Evolutionary conservation across 306 rosid species (phyloP), one percentile per base, ranked within the genome.

Genomic region (Mimosa pudica): DNA sequence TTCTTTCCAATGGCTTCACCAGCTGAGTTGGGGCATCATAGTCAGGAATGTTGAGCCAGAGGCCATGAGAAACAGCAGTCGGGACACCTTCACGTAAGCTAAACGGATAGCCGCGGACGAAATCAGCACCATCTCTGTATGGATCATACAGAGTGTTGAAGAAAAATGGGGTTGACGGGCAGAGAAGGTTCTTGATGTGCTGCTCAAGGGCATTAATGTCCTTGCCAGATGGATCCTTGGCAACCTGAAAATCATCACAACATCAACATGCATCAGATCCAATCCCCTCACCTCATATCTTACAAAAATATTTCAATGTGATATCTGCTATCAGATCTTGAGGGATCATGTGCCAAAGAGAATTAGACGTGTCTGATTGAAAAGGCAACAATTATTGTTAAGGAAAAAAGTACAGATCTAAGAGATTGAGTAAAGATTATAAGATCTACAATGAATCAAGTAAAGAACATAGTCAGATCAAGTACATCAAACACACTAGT

Each of bases 21-120:
- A 91, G 92, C 84, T 91, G 96, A 61, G 96, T 91, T 24, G 96
- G 96, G 49, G 96, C 96, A 86, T 91, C 96, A 68, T 91, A 91
- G 35, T 91, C 96, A 16, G 96, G 96, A 67, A 89, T 88, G 89
- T 91, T 89, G 47, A 91, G 90, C 96, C 96, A 91, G 48, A 91
- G 93, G 18, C 96, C 96, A 18, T 91, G 96, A 79, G 96, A 91
- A 42, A 89, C 90, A 30, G 96, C 96, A 0, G 96, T 91, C 12
- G 92, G 96, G 49, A 75, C 82, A 47, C 96, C 96, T 73, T 85
- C 93, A 20, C 93, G 88, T 33, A 89, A 90, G 76, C 88, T 89
- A 75, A 91, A 91, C 0, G 96, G 96, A 75, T 91, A 91, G 63
- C 96, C 96, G 2, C 96, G 96, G 73, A 91, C 93, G n/a, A 91